These are phyloP conservation scores for Cercospora citrullina DNA, from an alignment of 2,329 filamentous ascomycete species.

Conservation along the genomic window DNA sequence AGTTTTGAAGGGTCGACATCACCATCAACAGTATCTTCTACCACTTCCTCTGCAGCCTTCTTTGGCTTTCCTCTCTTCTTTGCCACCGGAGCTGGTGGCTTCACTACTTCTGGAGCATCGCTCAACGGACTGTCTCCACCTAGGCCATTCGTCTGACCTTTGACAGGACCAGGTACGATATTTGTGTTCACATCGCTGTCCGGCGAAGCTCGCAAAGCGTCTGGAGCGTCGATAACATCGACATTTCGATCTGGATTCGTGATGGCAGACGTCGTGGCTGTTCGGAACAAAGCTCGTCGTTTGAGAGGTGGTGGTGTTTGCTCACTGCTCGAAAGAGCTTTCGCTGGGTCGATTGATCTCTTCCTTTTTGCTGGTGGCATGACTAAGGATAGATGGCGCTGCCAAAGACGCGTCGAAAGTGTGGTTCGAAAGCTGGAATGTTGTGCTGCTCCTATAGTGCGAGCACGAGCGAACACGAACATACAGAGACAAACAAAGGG, in stretches of 20 bases:
- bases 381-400: background rate
- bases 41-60: constrained; percentile 15
- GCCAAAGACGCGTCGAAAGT: background rate
- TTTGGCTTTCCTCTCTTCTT: constrained; percentile 25
- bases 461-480: background rate
- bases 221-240: constrained; percentile 46
- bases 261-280: constrained; percentile 18
- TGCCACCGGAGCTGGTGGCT: constrained; percentile 24
- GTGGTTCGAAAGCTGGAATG: background rate
- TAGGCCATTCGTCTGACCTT: constrained; percentile 23
- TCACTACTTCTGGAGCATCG: constrained; percentile 39
- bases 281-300: constrained; percentile 20
- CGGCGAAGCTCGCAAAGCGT: constrained; percentile 47
- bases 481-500: background rate
- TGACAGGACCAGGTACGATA: constrained; percentile 33
- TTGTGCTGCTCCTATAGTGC: background rate
- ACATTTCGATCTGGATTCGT: constrained; percentile 39
- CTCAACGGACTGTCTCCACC: constrained; percentile 39
- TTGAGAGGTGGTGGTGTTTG: constrained; percentile 15
- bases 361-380: constrained; percentile 35
- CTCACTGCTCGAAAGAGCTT: constrained; percentile 6
- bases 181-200: constrained; percentile 41
- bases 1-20: constrained; percentile 12
- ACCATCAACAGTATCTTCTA: constrained; percentile 13
- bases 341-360: constrained; percentile 19